Conservation (phyloP, 164 flowering plant species). For the Kalanchoe fedtschenkoi region DNA sequence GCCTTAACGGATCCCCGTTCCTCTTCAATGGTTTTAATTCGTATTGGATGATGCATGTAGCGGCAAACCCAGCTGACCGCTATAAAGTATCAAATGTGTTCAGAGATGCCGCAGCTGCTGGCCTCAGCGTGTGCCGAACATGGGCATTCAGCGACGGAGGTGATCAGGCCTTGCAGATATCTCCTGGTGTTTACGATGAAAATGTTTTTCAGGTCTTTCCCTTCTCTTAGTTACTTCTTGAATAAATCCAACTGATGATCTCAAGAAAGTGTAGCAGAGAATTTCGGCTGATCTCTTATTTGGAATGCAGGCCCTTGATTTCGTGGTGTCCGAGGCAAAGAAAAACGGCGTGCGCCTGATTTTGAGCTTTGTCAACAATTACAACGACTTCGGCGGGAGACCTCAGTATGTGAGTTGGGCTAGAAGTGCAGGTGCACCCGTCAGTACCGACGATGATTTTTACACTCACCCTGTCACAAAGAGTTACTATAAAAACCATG, state of each 20-base stretch:
- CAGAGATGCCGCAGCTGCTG: slow-evolving; percentile 22
- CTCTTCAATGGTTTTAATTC: slow-evolving; percentile 42
- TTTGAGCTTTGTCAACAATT: slow-evolving; percentile 33
- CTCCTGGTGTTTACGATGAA: slow-evolving; percentile 36
- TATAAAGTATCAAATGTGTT: slow-evolving; percentile 22
- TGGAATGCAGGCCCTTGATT: slow-evolving; percentile 34
- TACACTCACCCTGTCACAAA: slow-evolving; percentile 22
- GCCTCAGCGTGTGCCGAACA: slow-evolving; percentile 32
- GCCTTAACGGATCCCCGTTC: slow-evolving; percentile 18
- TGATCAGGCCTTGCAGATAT: slow-evolving; percentile 26
- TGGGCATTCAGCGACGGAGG: slow-evolving; percentile 54
- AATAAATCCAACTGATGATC: background rate
- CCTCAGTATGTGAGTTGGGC: slow-evolving; percentile 44
- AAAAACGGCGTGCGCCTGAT: slow-evolving; percentile 22
- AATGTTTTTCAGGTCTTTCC: slow-evolving; percentile 23
- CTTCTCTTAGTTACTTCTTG: background rate
- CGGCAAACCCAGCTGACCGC: slow-evolving; percentile 21
- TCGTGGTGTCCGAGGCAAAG: slow-evolving; percentile 37
- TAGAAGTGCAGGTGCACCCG: slow-evolving; percentile 14
- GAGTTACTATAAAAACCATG: slow-evolving; percentile 29
- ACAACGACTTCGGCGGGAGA: slow-evolving; percentile 36
- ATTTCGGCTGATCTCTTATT: background rate
- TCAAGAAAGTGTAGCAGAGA: background rate
- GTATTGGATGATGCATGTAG: slow-evolving; percentile 43
- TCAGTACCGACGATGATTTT: slow-evolving; percentile 31